These are phyloP conservation scores for Nemania abortiva DNA, from an alignment of 2,329 filamentous ascomycete species.

Conservation along the genomic window DNA sequence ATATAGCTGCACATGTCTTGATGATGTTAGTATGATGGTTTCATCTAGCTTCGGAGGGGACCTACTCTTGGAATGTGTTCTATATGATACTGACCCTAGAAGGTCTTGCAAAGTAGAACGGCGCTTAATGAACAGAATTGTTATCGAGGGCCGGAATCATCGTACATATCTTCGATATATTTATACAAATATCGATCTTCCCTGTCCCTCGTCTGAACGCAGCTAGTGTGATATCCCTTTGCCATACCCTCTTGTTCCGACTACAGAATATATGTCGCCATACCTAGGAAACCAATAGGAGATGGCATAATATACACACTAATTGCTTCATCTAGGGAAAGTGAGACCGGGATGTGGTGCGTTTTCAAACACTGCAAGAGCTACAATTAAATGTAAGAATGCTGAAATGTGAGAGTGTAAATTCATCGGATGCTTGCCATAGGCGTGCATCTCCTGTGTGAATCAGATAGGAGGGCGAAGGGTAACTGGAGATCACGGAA, in stretches of 20 bases:
- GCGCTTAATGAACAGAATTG: constrained; percentile 25
- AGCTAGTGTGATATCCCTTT: constrained; percentile 35
- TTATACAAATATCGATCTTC: constrained; percentile 20
- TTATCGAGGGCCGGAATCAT: constrained; percentile 16
- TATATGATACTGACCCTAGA: constrained; percentile 33
- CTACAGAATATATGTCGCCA: constrained; percentile 35
- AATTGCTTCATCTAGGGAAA: constrained; percentile 25
- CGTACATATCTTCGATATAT: constrained; percentile 37
- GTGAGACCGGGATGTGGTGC: constrained; percentile 25
- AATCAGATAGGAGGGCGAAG: constrained; percentile 36
- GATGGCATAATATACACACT: constrained; percentile 26
- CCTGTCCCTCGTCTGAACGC: constrained; percentile 5
- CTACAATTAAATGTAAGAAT: constrained; percentile 19
- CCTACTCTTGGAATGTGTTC: constrained; percentile 34
- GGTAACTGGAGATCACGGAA: constrained; percentile 43
- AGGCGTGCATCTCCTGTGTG: constrained; percentile 40
- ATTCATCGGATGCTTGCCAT: constrained; percentile 29
- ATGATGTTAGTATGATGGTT: constrained; percentile 23
- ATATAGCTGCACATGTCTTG: constrained; percentile 57
- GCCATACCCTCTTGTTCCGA: constrained; percentile 39
- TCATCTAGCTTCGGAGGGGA: constrained; percentile 5
- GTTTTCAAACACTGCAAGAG: constrained; percentile 32
- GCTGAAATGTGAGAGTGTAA: constrained; percentile 13
- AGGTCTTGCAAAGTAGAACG: not conserved
- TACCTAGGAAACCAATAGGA: constrained; percentile 44